phyloP scores from a whole-genome alignment of 2,329 filamentous ascomycete species.

The Lojkania enalia region DNA sequence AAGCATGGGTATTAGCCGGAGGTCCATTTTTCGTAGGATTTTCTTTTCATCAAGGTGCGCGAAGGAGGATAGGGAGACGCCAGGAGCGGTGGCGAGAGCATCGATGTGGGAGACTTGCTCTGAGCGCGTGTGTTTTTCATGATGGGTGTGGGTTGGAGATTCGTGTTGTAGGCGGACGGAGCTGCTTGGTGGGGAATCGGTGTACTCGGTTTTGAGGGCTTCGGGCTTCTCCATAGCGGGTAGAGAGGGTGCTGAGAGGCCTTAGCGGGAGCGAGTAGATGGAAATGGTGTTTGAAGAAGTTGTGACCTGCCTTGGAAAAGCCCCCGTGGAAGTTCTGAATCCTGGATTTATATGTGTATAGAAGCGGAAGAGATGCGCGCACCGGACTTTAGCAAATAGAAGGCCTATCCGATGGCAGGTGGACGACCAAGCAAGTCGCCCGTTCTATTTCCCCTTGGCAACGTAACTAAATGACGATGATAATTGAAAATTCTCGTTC shows the following conservation, averaged over 20 bases:
- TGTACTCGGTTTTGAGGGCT: constrained; percentile 8
- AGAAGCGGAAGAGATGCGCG: no score
- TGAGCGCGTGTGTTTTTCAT: constrained; percentile 14
- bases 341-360: no score
- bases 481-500: no score
- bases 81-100: constrained; percentile 29
- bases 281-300: constrained; percentile 12
- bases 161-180: constrained; percentile 2
- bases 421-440: no score
- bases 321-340: no score
- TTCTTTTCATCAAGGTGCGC: constrained; percentile 46
- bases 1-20: constrained; percentile 45
- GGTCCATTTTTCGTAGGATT: constrained; percentile 47
- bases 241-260: neutral
- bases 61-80: constrained; percentile 34
- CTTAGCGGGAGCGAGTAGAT: constrained; percentile 2
- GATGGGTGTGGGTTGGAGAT: constrained; percentile 10
- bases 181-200: constrained; percentile 9
- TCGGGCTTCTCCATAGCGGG: constrained; percentile 20
- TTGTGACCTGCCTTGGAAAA: no score
- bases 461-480: no score
- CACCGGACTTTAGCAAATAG: no score
- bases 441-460: no score
- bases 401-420: no score
- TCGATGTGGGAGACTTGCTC: constrained; percentile 30